Base-by-base conservation (phyloP, 176 grass and related monocot genomes). In the Phoenix dactylifera region DNA sequence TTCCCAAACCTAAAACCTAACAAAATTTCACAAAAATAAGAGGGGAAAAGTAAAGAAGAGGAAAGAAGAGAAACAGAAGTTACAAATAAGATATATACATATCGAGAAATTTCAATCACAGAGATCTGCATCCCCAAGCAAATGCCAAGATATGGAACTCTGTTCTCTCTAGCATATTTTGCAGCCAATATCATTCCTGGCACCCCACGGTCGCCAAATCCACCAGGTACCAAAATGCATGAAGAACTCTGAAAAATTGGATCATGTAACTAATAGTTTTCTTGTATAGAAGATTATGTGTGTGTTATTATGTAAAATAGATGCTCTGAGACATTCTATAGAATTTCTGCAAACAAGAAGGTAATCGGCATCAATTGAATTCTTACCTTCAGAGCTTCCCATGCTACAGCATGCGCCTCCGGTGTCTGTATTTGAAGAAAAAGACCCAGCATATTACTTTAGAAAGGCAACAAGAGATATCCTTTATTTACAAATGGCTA, bases 51-150 rank as follows among this genome's bases (percentile, higher is more conserved):
- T 14, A 19, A 59, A 23, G 3, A 57, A 7, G 20, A 7, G 51
- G 50, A 24, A 52, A 22, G 35, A 61, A 12, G 16, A 22, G 20
- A 25, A 18, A 51, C 7, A 48, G 16, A 24, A 76, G 18, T 22
- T 54, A 60, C 57, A 50, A 55, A 51, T 63, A 82, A 76, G 53
- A 18, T 58, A 75, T 67, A 66, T 68, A 97, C 93, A 73, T 83
- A 55, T 97, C 81, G 79, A 16, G 87, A 77, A 55, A 97, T 97
- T 77, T 91, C 87, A 71, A 97, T 88, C 76, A 97, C 93, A 19
- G 93, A 91, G 66, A 97, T 91, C 80, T 97, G 93, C 93, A 97
- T 91, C 66, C 93, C 87, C 84, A 91, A 78, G 81, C 87, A 97
- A 88, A 97, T 97, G 68, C 93, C 93, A 76, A 97, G 93, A 62